phyloP scores from a whole-genome alignment of 768 basidiomycete species.

The Leccinum variicolor region DNA sequence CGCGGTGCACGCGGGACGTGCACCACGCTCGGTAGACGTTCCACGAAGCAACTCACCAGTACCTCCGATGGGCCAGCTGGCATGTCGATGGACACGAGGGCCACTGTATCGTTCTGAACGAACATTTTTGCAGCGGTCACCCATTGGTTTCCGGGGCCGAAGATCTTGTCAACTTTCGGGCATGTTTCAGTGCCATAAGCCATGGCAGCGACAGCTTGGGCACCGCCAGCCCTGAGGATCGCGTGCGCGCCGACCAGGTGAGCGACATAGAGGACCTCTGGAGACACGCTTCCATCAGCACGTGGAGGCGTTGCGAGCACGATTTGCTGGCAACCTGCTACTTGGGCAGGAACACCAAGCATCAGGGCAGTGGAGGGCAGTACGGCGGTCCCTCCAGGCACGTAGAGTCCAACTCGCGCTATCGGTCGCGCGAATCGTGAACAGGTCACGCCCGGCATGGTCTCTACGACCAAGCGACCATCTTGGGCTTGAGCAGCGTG shows the following conservation, averaged over 20 bases:
- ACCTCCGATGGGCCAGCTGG: constrained; percentile 98
- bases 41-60: constrained; percentile 50
- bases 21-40: constrained; percentile 56
- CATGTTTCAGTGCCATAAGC: constrained; percentile 95
- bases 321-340: constrained; percentile 89
- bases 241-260: constrained; percentile 85
- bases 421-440: constrained; percentile 95
- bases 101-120: constrained; percentile 97
- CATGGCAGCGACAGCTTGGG: constrained; percentile 93
- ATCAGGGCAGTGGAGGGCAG: constrained; percentile 96
- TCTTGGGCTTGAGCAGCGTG: constrained; percentile 83
- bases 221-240: constrained; percentile 93
- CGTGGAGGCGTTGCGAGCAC: constrained; percentile 97
- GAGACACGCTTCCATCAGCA: constrained; percentile 87
- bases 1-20: constrained; percentile 45
- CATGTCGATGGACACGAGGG: constrained; percentile 97
- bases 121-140: constrained; percentile 99
- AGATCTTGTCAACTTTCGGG: constrained; percentile 98
- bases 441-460: constrained; percentile 97
- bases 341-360: constrained; percentile 97
- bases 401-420: constrained; percentile 91
- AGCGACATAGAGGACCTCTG: constrained; percentile 97
- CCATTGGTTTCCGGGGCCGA: constrained; percentile 99
- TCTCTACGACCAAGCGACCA: constrained; percentile 77
- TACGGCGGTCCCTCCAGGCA: constrained; percentile 95